These are phyloP conservation scores for Gossypium ekmanianum DNA, from an alignment of 345 rosid genomes.

Conservation along the genomic window DNA sequence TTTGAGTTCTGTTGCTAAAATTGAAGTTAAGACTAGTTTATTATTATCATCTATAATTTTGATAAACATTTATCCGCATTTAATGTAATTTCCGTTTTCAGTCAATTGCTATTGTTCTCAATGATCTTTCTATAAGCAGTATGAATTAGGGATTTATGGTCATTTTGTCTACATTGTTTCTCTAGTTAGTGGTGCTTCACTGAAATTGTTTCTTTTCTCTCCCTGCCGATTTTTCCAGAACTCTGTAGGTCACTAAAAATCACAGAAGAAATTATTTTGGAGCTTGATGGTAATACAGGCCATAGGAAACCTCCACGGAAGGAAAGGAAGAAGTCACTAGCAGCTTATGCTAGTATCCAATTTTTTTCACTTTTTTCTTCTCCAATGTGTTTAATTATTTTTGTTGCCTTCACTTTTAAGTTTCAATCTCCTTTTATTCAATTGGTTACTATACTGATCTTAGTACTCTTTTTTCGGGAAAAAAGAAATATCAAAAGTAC, in stretches of 20 bases:
- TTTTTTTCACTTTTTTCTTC: background rate
- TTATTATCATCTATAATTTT: background rate
- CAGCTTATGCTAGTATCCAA: constrained; percentile 48
- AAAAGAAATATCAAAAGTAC: background rate
- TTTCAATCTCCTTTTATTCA: background rate
- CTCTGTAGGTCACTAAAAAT: constrained; percentile 44
- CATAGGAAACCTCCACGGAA: constrained; percentile 50
- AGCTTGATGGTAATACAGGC: constrained; percentile 33
- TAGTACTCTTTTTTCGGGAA: background rate
- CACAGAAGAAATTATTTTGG: constrained; percentile 26
- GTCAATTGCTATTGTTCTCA: background rate
- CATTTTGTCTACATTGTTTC: background rate
- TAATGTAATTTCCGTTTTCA: background rate
- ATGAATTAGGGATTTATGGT: background rate
- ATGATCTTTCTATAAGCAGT: background rate
- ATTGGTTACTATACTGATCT: background rate
- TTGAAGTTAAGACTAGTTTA: background rate
- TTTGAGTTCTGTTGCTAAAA: background rate
- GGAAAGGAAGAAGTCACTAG: constrained; percentile 47
- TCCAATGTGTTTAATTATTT: background rate
- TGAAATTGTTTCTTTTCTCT: constrained; percentile 26
- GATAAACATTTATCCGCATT: background rate
- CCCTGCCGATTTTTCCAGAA: constrained; percentile 35
- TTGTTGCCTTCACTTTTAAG: background rate
- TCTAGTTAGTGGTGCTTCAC: constrained; percentile 20